Conservation (phyloP, 345 rosid genomes). For the Punica granatum region DNA sequence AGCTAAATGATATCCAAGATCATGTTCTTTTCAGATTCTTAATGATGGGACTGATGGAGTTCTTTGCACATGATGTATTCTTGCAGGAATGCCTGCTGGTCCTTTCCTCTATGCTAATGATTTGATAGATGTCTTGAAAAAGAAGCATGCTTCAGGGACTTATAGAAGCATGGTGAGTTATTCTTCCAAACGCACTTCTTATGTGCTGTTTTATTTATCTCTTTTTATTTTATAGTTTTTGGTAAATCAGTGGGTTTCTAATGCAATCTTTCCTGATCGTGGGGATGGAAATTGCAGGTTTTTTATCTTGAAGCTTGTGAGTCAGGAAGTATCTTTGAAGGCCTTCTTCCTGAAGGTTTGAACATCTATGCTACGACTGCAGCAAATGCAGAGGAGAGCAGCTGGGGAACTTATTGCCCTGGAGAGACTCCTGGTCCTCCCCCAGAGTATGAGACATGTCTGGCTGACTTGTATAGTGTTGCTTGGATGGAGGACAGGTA, state of each 20-base stretch:
- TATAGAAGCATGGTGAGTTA: slow-evolving; percentile 66
- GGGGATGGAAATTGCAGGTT: slow-evolving; percentile 8
- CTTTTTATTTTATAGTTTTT: neutral
- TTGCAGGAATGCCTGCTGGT: slow-evolving; percentile 80
- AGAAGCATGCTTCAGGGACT: slow-evolving; percentile 67
- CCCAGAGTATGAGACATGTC: slow-evolving; percentile 36
- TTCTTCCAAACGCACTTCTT: neutral
- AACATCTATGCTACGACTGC: slow-evolving; percentile 44
- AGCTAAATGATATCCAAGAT: neutral
- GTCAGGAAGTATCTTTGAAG: slow-evolving; percentile 42
- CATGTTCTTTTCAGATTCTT: neutral
- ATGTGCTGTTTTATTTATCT: slow-evolving; percentile 5
- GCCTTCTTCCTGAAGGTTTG: slow-evolving; percentile 38
- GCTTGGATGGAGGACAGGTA: slow-evolving; percentile 53
- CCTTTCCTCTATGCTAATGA: slow-evolving; percentile 77
- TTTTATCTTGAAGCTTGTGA: slow-evolving; percentile 48
- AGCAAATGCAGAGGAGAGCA: slow-evolving; percentile 39
- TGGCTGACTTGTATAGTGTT: slow-evolving; percentile 46
- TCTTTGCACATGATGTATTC: slow-evolving; percentile 1
- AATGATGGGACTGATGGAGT: slow-evolving; percentile 5
- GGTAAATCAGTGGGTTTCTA: neutral
- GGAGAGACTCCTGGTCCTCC: slow-evolving; percentile 27
- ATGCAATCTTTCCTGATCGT: neutral
- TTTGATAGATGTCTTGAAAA: slow-evolving; percentile 56
- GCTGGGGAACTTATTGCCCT: slow-evolving; percentile 43